Percentiles rank a stretch among this genome's conserved stretches.
Evolutionary conservation across 2,329 filamentous ascomycete species (phyloP).

Genomic region (Neofusicoccum umdonicola): DNA sequence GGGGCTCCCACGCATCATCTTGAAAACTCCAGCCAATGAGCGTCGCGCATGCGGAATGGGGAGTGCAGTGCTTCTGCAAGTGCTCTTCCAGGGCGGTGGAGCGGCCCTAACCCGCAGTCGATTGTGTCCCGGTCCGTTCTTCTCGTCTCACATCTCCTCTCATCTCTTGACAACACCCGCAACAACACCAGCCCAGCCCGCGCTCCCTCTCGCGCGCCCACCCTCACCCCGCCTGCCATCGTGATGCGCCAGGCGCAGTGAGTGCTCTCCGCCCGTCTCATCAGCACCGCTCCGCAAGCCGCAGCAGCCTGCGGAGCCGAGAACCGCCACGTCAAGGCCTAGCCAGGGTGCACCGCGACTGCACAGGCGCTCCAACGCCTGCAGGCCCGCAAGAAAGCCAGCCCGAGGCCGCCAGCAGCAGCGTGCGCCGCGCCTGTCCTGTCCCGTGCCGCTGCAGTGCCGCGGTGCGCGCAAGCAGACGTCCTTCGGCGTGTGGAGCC

Average conservation of each 20-base stretch:
- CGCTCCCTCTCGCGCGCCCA: constrained; percentile 1
- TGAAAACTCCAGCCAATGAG: constrained; percentile 25
- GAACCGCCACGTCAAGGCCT: constrained; percentile 15
- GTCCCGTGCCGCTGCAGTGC: constrained; percentile 2
- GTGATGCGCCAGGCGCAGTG: constrained; percentile 13
- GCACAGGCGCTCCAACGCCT: constrained; percentile 3
- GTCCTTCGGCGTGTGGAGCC: constrained; percentile 1
- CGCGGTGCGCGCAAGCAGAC: constrained; percentile 6
- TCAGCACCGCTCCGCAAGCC: neutral
- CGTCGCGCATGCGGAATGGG: constrained; percentile 6
- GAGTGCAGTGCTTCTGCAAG: constrained; percentile 9
- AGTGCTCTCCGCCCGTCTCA: neutral
- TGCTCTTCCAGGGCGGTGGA: constrained; percentile 14
- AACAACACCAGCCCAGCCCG: constrained; percentile 13
- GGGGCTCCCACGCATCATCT: constrained; percentile 19
- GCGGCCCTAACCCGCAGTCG: constrained; percentile 15
- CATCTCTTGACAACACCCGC: constrained; percentile 11
- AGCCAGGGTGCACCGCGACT: constrained; percentile 15
- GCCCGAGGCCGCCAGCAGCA: constrained; percentile 1
- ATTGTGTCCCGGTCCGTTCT: constrained; percentile 9
- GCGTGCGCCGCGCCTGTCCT: neutral
- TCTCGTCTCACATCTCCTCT: constrained; percentile 15
- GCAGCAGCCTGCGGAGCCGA: constrained; percentile 10
- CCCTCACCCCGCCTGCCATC: neutral
- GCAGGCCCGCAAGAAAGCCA: constrained; percentile 1